These are phyloP conservation scores for Pseudogymnoascus sp. DNA, from an alignment of 2,329 filamentous ascomycete species.

Conservation along the genomic window DNA sequence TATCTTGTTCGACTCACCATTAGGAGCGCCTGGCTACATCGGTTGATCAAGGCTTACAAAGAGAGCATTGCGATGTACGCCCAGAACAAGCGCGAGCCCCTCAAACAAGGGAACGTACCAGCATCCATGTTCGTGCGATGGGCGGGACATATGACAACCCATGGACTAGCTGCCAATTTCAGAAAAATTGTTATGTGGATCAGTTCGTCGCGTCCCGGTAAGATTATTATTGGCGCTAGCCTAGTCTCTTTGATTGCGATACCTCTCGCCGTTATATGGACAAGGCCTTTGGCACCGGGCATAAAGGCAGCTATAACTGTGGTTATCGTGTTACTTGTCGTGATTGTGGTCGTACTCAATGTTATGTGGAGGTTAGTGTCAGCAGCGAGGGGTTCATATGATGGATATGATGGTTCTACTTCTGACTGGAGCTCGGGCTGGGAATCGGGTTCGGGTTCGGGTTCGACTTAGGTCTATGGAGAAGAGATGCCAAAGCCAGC, in stretches of 20 bases:
- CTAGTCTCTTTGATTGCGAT: background rate
- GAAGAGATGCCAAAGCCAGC: background rate
- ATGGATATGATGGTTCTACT: too few relatives aligned
- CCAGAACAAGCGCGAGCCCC: conserved; percentile 2
- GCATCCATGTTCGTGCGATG: conserved; percentile 12
- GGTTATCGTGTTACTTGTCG: background rate
- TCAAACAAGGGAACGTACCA: conserved; percentile 10
- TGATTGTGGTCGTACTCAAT: background rate
- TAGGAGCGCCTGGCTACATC: conserved; percentile 11
- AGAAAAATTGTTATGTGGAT: background rate
- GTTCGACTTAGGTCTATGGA: too few relatives aligned
- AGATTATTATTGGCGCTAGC: background rate
- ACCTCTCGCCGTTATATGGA: background rate
- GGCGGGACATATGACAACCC: background rate
- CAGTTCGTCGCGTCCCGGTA: background rate
- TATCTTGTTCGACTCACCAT: conserved; percentile 12
- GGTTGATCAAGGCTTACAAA: background rate
- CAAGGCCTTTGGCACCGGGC: background rate
- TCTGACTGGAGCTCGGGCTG: too few relatives aligned
- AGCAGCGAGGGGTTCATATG: background rate
- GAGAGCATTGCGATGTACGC: conserved; percentile 13
- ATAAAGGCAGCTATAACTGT: background rate
- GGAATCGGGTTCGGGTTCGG: too few relatives aligned
- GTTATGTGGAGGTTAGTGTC: background rate
- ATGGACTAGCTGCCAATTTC: background rate